Evolutionary conservation across 495 filamentous ascomycete genomes (phyloP).

Genomic region (Letharia lupina): DNA sequence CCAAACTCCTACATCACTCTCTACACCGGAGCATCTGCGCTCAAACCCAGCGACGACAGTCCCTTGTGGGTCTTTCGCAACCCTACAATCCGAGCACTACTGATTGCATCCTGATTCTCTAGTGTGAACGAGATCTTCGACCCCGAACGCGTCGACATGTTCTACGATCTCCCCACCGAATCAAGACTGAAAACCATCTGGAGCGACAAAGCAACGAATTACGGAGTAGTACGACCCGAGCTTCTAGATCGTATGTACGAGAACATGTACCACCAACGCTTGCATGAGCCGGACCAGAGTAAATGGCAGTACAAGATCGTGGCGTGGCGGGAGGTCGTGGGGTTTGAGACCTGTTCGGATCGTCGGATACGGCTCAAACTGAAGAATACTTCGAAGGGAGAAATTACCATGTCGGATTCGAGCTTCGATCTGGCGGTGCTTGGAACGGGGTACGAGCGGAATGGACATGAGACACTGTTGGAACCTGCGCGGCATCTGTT

Average conservation of each 20-base stretch:
- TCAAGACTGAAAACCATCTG: conserved; percentile 54
- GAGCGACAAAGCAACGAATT: conserved; percentile 75
- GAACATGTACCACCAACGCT: conserved; percentile 72
- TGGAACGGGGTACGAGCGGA: conserved; percentile 77
- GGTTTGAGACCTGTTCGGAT: conserved; percentile 44
- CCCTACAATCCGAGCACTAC: not conserved
- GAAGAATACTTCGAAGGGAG: conserved; percentile 21
- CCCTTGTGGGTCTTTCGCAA: conserved; percentile 63
- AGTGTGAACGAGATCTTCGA: conserved; percentile 97
- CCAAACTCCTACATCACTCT: conserved; percentile 69
- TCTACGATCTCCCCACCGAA: conserved; percentile 55
- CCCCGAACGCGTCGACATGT: conserved; percentile 64
- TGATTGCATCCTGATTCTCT: not conserved
- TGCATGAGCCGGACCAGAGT: conserved; percentile 58
- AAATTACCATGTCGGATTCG: conserved; percentile 39
- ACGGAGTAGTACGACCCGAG: conserved; percentile 81
- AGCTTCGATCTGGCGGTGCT: conserved; percentile 70
- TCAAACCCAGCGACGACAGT: conserved; percentile 88
- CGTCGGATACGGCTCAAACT: conserved; percentile 31
- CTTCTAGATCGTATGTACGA: conserved; percentile 82
- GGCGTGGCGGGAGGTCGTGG: conserved; percentile 51
- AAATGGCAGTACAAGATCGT: conserved; percentile 78
- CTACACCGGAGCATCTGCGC: conserved; percentile 67
- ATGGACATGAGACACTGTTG: conserved; percentile 72
- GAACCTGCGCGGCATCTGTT: conserved; percentile 54